phyloP scores from a whole-genome alignment of 2,329 filamentous ascomycete species.

The Cryphonectria naterciae region DNA sequence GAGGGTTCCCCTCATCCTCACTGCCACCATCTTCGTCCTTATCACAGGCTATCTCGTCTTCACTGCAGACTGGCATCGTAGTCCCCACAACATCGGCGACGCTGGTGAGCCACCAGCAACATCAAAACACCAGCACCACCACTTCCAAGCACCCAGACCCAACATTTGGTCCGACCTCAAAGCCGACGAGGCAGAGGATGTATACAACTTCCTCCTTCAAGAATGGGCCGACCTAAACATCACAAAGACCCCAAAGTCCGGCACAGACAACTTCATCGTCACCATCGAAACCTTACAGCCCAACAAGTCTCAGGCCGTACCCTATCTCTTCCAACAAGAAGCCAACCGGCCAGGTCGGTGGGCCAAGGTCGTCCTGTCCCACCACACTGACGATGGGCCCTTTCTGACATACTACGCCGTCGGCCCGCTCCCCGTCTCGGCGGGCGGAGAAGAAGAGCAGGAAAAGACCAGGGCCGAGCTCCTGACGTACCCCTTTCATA shows the following conservation, averaged over 20 bases:
- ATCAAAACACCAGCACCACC: neutral
- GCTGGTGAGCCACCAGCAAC: neutral
- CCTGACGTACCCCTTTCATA: conserved; percentile 49
- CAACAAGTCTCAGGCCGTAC: conserved; percentile 52
- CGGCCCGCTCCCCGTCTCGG: conserved; percentile 50
- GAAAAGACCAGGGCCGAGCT: conserved; percentile 42
- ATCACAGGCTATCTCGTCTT: conserved; percentile 13
- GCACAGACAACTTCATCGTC: conserved; percentile 52
- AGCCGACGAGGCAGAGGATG: conserved; percentile 45
- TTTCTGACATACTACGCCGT: conserved; percentile 54
- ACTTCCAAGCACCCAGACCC: conserved; percentile 41
- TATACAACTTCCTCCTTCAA: conserved; percentile 47
- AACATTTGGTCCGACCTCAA: conserved; percentile 49
- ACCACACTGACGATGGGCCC: conserved; percentile 46
- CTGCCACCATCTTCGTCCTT: conserved; percentile 9
- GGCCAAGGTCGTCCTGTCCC: conserved; percentile 51
- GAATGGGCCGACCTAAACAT: conserved; percentile 49
- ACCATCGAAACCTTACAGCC: conserved; percentile 52
- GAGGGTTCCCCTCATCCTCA: neutral
- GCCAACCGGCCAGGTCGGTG: conserved; percentile 43
- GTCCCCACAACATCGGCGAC: neutral
- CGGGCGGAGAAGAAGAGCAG: conserved; percentile 2
- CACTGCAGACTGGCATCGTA: neutral
- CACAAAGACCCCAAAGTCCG: conserved; percentile 42
- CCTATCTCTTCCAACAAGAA: conserved; percentile 46